Conservation (phyloP, 306 rosid species). For the Cercis canadensis region DNA sequence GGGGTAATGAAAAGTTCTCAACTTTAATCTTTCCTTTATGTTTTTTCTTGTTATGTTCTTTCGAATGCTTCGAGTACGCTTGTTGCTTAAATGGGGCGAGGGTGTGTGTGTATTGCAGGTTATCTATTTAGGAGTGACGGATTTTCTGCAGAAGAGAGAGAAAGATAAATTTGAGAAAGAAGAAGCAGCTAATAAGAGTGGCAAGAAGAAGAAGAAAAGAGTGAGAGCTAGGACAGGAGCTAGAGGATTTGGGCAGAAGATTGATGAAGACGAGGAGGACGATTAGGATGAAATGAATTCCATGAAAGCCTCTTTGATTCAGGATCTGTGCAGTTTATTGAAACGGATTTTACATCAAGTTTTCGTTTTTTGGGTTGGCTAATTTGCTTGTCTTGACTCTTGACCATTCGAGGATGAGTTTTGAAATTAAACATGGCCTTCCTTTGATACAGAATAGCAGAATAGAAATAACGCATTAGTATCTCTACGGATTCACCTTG, state of each 20-base stretch:
- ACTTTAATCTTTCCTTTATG: background rate
- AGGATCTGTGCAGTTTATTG: background rate
- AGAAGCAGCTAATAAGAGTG: conserved; percentile 52
- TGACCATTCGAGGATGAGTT: background rate
- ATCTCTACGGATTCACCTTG: no score
- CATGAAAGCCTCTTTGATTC: background rate
- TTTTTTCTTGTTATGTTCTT: background rate
- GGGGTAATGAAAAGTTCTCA: conserved; percentile 59
- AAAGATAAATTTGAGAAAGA: conserved; percentile 86
- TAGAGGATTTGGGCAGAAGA: conserved; percentile 81
- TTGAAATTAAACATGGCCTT: background rate
- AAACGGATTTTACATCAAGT: no score
- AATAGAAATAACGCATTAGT: background rate
- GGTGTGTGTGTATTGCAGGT: conserved; percentile 52
- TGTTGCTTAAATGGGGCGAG: conserved; percentile 5
- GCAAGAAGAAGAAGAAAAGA: conserved; percentile 57
- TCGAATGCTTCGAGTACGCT: background rate
- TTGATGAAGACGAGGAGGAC: conserved; percentile 38
- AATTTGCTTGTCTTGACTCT: background rate
- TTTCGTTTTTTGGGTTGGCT: no score
- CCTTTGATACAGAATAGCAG: background rate
- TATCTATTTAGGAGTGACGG: conserved; percentile 77
- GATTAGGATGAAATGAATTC: conserved; percentile 26
- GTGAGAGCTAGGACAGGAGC: conserved; percentile 70
- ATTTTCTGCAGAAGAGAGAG: conserved; percentile 87